Conservation (phyloP, 306 rosid genomes). For the Lagenaria siceraria region DNA sequence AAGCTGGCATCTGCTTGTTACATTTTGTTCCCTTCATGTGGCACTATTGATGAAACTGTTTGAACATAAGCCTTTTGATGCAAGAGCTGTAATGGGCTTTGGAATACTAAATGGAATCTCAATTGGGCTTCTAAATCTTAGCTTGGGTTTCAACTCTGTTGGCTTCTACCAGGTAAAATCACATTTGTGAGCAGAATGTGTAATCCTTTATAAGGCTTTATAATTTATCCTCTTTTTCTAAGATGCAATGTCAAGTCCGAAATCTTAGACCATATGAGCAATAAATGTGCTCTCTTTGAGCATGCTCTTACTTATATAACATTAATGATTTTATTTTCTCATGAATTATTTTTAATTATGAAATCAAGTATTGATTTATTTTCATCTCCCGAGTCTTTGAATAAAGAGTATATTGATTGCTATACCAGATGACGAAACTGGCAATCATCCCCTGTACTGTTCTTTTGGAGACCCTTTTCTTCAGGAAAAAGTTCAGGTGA, state of each 20-base stretch:
- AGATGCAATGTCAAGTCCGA: not conserved
- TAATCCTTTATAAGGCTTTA: not conserved
- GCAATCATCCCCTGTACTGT: conserved; percentile 99
- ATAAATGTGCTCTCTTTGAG: not conserved
- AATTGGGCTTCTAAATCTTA: conserved; percentile 89
- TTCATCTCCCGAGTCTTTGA: conserved; percentile 1
- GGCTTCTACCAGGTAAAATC: conserved; percentile 82
- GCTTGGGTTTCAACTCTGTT: conserved; percentile 96
- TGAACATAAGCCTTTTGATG: conserved; percentile 88
- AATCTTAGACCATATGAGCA: not conserved
- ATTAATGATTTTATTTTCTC: not conserved
- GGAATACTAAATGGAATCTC: conserved; percentile 96
- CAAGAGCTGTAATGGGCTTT: conserved; percentile 70
- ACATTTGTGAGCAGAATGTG: not conserved
- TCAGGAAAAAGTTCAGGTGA: conserved; percentile 86
- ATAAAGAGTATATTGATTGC: not conserved
- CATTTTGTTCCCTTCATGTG: conserved; percentile 90
- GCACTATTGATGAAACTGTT: conserved; percentile 76
- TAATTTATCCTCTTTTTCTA: not conserved
- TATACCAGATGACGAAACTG: conserved; percentile 86
- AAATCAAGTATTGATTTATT: not conserved
- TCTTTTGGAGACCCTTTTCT: conserved; percentile 85
- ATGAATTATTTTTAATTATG: not conserved
- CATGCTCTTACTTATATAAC: not conserved
- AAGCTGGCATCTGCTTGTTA: conserved; percentile 98